Evolutionary conservation across 2,329 filamentous ascomycete species (phyloP).

Genomic region (Cercospora citrullina): DNA sequence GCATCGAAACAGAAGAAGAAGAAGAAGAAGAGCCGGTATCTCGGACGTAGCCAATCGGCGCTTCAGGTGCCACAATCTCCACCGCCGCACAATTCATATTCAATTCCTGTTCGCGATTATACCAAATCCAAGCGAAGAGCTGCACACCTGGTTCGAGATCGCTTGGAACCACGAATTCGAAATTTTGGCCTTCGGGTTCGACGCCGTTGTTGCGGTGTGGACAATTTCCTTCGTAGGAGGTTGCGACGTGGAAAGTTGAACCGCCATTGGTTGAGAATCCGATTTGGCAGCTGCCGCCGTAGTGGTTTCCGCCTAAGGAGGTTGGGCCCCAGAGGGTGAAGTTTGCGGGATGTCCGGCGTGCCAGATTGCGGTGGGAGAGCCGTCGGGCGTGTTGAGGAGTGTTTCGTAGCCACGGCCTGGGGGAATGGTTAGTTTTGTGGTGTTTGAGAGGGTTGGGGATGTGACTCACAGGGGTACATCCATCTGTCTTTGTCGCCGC

Average conservation of each 20-base stretch:
- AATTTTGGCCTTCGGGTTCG: conserved; percentile 45
- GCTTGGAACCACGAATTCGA: conserved; percentile 48
- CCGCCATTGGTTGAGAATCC: conserved; percentile 47
- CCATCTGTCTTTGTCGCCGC: conserved; percentile 40
- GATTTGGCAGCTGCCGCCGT: conserved; percentile 51
- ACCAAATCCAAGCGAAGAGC: conserved; percentile 52
- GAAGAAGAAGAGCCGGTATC: neutral
- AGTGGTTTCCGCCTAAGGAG: conserved; percentile 43
- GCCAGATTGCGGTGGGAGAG: conserved; percentile 47
- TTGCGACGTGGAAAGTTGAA: conserved; percentile 48
- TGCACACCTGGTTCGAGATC: conserved; percentile 46
- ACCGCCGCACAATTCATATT: conserved; percentile 51
- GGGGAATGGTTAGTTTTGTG: neutral
- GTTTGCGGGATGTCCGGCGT: conserved; percentile 44
- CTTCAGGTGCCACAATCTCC: conserved; percentile 38
- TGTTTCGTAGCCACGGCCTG: conserved; percentile 44
- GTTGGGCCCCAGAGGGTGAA: conserved; percentile 40
- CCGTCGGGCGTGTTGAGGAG: conserved; percentile 48
- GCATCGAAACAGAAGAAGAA: conserved; percentile 22
- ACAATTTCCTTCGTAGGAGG: conserved; percentile 51
- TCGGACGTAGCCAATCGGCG: neutral
- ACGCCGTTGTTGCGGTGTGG: conserved; percentile 44
- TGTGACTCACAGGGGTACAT: conserved; percentile 37
- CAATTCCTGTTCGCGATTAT: conserved; percentile 51
- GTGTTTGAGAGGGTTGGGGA: neutral